Evolutionary conservation across 768 basidiomycete species (phyloP).

Genomic region (Tubosaeta sp.): DNA sequence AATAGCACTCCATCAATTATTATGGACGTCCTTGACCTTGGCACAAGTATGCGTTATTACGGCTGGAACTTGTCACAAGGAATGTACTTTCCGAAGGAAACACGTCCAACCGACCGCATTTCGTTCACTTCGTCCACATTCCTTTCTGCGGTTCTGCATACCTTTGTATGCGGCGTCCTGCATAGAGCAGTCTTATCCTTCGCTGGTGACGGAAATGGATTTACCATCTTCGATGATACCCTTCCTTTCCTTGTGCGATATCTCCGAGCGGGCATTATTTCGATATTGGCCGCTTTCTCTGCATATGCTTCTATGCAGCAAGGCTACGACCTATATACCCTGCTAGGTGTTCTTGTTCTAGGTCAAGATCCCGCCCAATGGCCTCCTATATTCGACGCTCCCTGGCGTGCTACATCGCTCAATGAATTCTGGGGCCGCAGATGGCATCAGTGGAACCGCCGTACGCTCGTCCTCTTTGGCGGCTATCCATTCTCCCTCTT

Average conservation of each 20-base stretch:
- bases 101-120: constrained; percentile 35
- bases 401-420: constrained; percentile 35
- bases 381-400: constrained; percentile 32
- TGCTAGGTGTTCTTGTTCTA: constrained; percentile 24
- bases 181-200: constrained; percentile 47
- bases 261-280: constrained; percentile 40
- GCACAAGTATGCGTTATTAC: constrained; percentile 48
- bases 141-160: constrained; percentile 30
- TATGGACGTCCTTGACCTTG: constrained; percentile 47
- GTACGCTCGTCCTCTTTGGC: constrained; percentile 22
- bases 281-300: constrained; percentile 39
- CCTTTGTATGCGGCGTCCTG: constrained; percentile 41
- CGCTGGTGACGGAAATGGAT: constrained; percentile 27
- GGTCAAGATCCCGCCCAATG: constrained; percentile 28
- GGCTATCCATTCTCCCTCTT: neutral
- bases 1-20: neutral
- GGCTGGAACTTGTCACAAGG: constrained; percentile 60
- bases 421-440: constrained; percentile 36
- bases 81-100: constrained; percentile 31
- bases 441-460: constrained; percentile 39
- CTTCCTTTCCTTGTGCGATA: constrained; percentile 26
- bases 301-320: constrained; percentile 44
- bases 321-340: constrained; percentile 22
- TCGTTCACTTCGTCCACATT: constrained; percentile 37
- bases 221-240: constrained; percentile 31